Evolutionary conservation across 176 grass and related monocot species (phyloP).

Genomic region (Aegilops bicornis): DNA sequence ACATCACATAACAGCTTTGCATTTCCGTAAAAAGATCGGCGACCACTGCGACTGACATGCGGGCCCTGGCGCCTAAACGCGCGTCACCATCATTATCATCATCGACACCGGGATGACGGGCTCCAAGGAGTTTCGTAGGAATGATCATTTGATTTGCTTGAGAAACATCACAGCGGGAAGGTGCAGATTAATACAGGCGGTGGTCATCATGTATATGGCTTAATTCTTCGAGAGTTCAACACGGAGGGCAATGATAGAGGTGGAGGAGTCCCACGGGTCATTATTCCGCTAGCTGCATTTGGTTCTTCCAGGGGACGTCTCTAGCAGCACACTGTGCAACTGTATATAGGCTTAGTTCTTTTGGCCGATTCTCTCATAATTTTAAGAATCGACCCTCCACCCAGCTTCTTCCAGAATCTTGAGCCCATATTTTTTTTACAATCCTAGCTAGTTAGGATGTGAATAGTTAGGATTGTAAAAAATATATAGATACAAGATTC

Average conservation of each 20-base stretch:
- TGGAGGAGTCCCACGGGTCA: neutral
- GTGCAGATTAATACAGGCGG: neutral
- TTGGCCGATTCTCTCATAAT: no score
- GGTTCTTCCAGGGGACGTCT: conserved; percentile 10
- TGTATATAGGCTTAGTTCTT: no score
- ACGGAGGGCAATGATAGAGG: conserved; percentile 3
- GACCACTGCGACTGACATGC: no score
- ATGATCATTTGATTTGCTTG: neutral
- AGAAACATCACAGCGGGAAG: neutral
- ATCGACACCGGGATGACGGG: neutral
- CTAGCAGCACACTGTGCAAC: neutral
- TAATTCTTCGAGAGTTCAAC: neutral
- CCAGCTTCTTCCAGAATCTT: no score
- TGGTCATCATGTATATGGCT: neutral
- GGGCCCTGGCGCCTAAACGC: neutral
- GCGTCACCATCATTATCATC: neutral
- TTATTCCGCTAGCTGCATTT: conserved; percentile 15
- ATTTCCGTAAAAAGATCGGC: neutral
- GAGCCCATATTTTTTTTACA: no score
- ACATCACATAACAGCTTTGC: neutral
- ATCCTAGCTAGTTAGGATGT: no score
- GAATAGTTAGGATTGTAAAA: no score
- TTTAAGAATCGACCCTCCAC: no score
- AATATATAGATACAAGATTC: no score
- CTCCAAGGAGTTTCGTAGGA: neutral